Base-by-base conservation (phyloP, 2,329 filamentous ascomycete species). In the Bipolaris oryzae region DNA sequence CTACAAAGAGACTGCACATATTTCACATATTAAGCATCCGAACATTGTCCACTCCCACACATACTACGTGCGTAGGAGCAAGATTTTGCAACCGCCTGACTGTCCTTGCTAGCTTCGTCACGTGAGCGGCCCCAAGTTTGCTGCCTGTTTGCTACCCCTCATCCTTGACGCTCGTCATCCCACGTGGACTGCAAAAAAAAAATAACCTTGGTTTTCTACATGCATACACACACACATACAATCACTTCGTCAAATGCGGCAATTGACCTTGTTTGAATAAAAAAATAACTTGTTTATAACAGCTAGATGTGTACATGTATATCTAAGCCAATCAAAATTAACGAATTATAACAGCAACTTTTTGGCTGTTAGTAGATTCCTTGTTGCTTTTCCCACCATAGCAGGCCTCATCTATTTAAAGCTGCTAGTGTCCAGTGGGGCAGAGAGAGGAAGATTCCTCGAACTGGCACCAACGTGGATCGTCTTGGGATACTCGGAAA, bases 401-500 rank as follows among this genome's bases (percentile, higher is more conserved):
- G 38, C 15, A 23, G 15, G 20, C 38, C 23, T 21, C 49, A n/a
- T 13, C n/a, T 39, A 18, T 10, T 33, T 15, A 37, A 34, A 28
- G 35, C 57, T 63, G 50, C 64, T 70, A 1, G 70, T 55, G 41
- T 71, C 64, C 41, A 73, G 58, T 34, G 54, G 55, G 9, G 64
- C 67, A 42, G 69, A 78, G 11, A 88, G 78, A 20, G 78, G 79
- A 62, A 88, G 72, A 54, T 83, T 86, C 64, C 85, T 80, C 55
- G 84, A 86, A 3, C 82, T 85, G 61, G 78, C 81, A 23, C 86
- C 86, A 5, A 88, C 85, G 61, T 83, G 84, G 38, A 86, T 81
- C 55, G 79, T 86, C 80, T 87, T 87, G 50, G 80, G 76, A 64
- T 85, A 80, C 20, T 78, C 67, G 28, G 79, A 80, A 51, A 88